Evolutionary conservation across 305 asterid genomes (phyloP), one percentile per base, ranked within the genome.

Genomic region (Ilex paraguariensis): DNA sequence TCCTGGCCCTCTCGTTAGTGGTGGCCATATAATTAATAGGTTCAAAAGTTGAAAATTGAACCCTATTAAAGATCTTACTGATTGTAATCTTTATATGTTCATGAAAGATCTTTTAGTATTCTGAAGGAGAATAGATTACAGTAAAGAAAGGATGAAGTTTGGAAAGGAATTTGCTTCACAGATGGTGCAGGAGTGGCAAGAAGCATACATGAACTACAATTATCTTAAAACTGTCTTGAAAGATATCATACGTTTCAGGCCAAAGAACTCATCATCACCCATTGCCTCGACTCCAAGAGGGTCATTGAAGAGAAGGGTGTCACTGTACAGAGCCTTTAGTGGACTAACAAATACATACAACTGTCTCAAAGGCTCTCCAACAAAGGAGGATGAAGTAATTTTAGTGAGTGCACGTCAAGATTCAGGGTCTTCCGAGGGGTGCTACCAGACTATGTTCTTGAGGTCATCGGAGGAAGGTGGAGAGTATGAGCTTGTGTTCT

Each of bases 141-240:
- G 28, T 21, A 21, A 0, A 36, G 42, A 36, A 32, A 79, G 56
- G 15, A 87, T 90, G 96, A 90, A 90, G 82, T 90, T 90, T n/a
- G 95, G 92, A 63, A 87, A 82, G 79, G 96, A 90, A 66, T 66
- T 83, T 61, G 79, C 84, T 57, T 82, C 87, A 60, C 95, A 90
- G 69, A 82, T 84, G 95, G 92, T 90, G 51, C 97, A 67, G 53
- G 97, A 90, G 85, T 90, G 96, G 96, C 84, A 81, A 62, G 75
- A 33, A 58, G 88, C 92, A 4, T 90, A 90, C 81, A 75, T 90
- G 87, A 90, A 85, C 56, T 90, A 90, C 79, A 68, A 62, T 54
- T 44, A 10, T 6, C 88, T 90, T 52, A 90, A 90, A 54, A 51
- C 42, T 3, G 49, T 73, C 9, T 66, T 90, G 15, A 87, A 90